Percentiles rank a stretch among this genome's conserved stretches.
Conservation (phyloP, 441 rosid species). For the Hura crepitans region DNA sequence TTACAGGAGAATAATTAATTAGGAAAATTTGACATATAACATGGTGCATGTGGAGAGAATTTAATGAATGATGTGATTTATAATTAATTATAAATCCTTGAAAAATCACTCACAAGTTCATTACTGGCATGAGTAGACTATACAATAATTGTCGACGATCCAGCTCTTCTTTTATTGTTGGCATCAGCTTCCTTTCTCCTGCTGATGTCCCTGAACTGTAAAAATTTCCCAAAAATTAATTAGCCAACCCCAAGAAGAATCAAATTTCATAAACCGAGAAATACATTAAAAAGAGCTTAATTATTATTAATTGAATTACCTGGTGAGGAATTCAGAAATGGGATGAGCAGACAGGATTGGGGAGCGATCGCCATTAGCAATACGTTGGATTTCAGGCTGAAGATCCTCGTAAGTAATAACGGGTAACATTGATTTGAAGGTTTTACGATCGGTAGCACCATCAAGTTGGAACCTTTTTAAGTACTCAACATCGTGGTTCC, state of each 20-base stretch:
- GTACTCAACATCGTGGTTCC: constrained; percentile 69
- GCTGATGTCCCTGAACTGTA: constrained; percentile 93
- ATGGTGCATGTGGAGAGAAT: constrained; percentile 25
- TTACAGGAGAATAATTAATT: neutral
- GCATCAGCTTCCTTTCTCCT: constrained; percentile 95
- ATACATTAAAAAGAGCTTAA: neutral
- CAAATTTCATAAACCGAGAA: neutral
- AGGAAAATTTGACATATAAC: constrained; percentile 2
- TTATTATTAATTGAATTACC: constrained; percentile 32
- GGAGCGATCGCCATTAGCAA: constrained; percentile 88
- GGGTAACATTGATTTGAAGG: constrained; percentile 65
- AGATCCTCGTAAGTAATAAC: constrained; percentile 77
- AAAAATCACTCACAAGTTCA: constrained; percentile 67
- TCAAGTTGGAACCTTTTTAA: constrained; percentile 49
- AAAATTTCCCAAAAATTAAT: neutral
- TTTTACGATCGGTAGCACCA: constrained; percentile 53
- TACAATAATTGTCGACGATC: constrained; percentile 86
- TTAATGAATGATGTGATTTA: constrained; percentile 13
- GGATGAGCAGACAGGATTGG: constrained; percentile 77
- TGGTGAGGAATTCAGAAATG: constrained; percentile 85
- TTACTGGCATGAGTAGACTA: constrained; percentile 92
- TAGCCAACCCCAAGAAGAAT: too few relatives aligned
- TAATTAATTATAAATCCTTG: neutral
- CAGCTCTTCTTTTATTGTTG: constrained; percentile 82
- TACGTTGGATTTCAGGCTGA: constrained; percentile 81